Evolutionary conservation across 495 filamentous ascomycete species (phyloP).

Genomic region (Annulohypoxylon maeteangense): DNA sequence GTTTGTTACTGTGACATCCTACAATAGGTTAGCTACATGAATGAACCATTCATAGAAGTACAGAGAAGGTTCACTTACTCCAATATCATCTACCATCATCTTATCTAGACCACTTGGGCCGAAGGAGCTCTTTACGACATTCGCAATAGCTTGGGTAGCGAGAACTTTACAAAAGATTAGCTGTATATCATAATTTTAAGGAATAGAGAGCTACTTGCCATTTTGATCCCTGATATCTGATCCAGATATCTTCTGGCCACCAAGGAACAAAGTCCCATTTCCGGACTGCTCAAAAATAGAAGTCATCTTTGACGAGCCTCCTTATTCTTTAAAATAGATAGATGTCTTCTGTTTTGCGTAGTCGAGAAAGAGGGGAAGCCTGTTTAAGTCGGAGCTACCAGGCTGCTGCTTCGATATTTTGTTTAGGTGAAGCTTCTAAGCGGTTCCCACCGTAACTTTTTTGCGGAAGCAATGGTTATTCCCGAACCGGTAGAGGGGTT

Average conservation of each 20-base stretch:
- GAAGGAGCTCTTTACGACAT: conserved; percentile 98
- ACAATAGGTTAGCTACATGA: conserved; percentile 38
- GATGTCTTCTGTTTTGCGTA: not conserved
- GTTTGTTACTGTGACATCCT: conserved; percentile 99
- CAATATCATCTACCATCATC: conserved; percentile 99
- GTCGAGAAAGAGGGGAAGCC: conserved; percentile 1
- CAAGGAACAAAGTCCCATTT: conserved; percentile 91
- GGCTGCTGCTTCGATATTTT: conserved; percentile 40
- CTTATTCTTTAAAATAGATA: not conserved
- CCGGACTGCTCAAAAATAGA: conserved; percentile 89
- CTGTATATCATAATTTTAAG: not conserved
- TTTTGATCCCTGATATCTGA: conserved; percentile 96
- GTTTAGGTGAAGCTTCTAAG: conserved; percentile 36
- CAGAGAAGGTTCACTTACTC: conserved; percentile 65
- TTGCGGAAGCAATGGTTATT: conserved; percentile 44
- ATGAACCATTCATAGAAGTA: conserved; percentile 10
- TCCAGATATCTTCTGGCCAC: conserved; percentile 93
- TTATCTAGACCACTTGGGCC: conserved; percentile 97
- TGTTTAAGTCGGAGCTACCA: conserved; percentile 19
- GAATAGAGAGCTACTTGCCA: conserved; percentile 63
- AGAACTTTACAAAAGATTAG: conserved; percentile 68
- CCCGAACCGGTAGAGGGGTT: conserved; percentile 27
- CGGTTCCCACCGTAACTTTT: conserved; percentile 43
- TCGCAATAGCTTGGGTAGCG: conserved; percentile 95
- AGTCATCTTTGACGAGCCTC: conserved; percentile 66